Conservation (phyloP, 176 grass and related monocot genomes). For the Secale cereale region DNA sequence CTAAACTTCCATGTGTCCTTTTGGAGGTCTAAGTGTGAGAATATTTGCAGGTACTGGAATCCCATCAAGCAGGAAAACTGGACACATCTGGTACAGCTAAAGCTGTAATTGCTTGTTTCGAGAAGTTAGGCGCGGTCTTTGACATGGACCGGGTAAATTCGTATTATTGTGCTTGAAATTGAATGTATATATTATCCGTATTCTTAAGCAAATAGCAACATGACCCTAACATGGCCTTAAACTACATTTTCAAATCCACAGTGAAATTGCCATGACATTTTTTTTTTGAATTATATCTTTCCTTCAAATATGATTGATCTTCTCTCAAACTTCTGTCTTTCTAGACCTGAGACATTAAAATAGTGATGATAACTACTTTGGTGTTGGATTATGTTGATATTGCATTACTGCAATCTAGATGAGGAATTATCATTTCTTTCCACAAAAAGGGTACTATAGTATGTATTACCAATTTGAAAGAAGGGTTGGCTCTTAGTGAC, state of each 20-base stretch:
- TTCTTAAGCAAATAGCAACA: background rate
- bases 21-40: background rate
- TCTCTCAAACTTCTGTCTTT: background rate
- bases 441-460: background rate
- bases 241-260: background rate
- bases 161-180: background rate
- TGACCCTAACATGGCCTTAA: background rate
- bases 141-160: slow-evolving; percentile 56
- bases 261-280: background rate
- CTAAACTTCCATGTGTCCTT: background rate
- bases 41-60: slow-evolving; percentile 73
- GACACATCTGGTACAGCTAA: slow-evolving; percentile 79
- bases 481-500: background rate
- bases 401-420: background rate
- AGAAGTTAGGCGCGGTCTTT: slow-evolving; percentile 63
- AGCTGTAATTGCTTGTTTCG: slow-evolving; percentile 70
- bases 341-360: background rate
- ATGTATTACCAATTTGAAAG: background rate
- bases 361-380: background rate
- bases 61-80: slow-evolving; percentile 78
- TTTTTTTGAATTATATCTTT: background rate
- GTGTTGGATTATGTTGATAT: background rate
- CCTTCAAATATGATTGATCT: background rate
- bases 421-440: background rate
- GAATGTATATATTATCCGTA: background rate